Conservation (phyloP, 2,329 filamentous ascomycete genomes). For the Trichoderma atrobrunneum region DNA sequence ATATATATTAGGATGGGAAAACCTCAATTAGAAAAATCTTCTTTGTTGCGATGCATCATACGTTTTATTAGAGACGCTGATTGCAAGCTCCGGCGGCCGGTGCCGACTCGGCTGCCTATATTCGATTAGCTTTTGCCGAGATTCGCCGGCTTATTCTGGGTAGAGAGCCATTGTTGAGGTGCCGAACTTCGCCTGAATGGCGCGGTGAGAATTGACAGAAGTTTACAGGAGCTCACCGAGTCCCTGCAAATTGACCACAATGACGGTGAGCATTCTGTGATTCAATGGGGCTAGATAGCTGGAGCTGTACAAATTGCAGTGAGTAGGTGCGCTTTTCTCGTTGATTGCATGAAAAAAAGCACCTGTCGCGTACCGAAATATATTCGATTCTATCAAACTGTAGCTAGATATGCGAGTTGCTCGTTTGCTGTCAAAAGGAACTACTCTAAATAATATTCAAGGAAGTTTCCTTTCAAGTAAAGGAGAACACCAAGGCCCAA, state of each 20-base stretch:
- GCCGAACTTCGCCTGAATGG: background rate
- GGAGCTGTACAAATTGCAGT: background rate
- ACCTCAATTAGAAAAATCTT: background rate
- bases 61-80: background rate
- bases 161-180: background rate
- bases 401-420: background rate
- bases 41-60: background rate
- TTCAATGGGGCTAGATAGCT: background rate
- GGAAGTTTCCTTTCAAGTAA: background rate
- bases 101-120: background rate
- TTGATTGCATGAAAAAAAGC: background rate
- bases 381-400: background rate
- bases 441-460: background rate
- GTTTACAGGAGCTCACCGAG: background rate
- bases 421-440: background rate
- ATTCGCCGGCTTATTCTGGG: background rate
- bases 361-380: background rate
- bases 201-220: background rate
- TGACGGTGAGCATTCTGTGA: background rate
- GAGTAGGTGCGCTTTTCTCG: background rate
- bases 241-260: background rate
- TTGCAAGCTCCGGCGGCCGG: background rate
- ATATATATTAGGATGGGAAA: background rate
- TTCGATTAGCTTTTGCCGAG: background rate
- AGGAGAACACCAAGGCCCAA: background rate